Conservation (phyloP, 2,329 filamentous ascomycete genomes). For the Neopestalotiopsis sp. region DNA sequence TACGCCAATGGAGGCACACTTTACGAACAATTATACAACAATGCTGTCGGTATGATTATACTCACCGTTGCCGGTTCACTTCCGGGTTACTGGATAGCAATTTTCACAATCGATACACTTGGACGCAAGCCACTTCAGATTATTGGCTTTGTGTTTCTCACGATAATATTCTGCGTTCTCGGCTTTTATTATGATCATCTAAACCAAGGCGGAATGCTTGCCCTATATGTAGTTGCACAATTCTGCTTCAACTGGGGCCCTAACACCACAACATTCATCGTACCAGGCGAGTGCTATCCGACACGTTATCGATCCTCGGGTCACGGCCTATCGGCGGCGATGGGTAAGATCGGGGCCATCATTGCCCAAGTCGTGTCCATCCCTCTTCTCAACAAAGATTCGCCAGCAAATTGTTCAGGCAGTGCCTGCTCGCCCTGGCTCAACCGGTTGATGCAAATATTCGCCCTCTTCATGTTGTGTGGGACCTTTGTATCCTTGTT, state of each 20-base stretch:
- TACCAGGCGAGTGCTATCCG: conserved; percentile 69
- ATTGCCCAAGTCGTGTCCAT: conserved; percentile 70
- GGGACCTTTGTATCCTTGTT: conserved; percentile 72
- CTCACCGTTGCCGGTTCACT: conserved; percentile 78
- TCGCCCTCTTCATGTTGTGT: conserved; percentile 80
- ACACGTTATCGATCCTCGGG: conserved; percentile 67
- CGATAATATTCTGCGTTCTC: conserved; percentile 65
- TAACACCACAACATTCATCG: conserved; percentile 70
- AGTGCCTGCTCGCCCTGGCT: conserved; percentile 64
- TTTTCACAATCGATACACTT: conserved; percentile 74
- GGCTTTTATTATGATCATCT: conserved; percentile 64
- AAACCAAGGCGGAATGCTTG: conserved; percentile 55
- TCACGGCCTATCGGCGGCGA: conserved; percentile 70
- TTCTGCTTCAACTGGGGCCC: conserved; percentile 73
- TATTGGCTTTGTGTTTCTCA: conserved; percentile 65
- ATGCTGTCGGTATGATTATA: conserved; percentile 78
- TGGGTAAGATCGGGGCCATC: conserved; percentile 72
- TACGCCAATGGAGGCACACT: conserved; percentile 68
- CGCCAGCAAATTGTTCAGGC: conserved; percentile 53
- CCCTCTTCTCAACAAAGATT: conserved; percentile 64
- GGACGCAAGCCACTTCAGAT: conserved; percentile 80
- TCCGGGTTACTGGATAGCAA: conserved; percentile 80
- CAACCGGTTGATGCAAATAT: conserved; percentile 77
- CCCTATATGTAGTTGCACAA: conserved; percentile 67
- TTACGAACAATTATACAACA: conserved; percentile 73